Base-by-base conservation (phyloP, 306 rosid genomes). In the Hippophae tibetana region DNA sequence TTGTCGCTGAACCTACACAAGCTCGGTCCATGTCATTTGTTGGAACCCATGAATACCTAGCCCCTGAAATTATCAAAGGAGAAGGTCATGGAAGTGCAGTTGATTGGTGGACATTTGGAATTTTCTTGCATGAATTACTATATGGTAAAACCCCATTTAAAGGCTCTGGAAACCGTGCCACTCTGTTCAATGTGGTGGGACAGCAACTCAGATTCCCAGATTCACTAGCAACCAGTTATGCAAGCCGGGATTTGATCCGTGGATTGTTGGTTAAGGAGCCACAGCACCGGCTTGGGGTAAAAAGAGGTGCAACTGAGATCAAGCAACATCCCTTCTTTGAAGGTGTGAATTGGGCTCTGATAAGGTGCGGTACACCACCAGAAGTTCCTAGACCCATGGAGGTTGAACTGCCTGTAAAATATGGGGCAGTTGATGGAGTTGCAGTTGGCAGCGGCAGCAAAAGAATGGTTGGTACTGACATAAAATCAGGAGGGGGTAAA, bases 71-170 rank as follows among this genome's bases (percentile, higher is more conserved):
- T 13, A 92, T 92, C 72, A 88, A 86, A 67, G 96, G 96, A 57
- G 97, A 92, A 74, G 99, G 99, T 62, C 99, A 92, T 67, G 99
- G 99, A 58, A 92, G 99, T 64, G 99, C 99, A 43, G 99, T 92
- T 58, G 99, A 92, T 71, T 92, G 99, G 99, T 92, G 99, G 99
- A 92, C 99, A 25, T 92, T 92, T 70, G 99, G 99, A 55, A 86
- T 92, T 62, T 92, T 92, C 83, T 71, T 92, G 84, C 97, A 92
- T 5, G 99, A 92, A 55, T 78, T 92, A 13, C 76, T 92, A 41
- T 92, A 88, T 38, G 96, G 99, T n/a, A 92, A 88, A 72, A 92
- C 99, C 27, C 99, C 99, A 38, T 92, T 92, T 78, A 92, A 88
- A 71, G 99, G 99, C 38, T 79, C 95, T 4, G 97, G 95, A 77